A percentile compares a stretch with the other conserved stretches of the same genome.
Evolutionary conservation across 2,329 filamentous ascomycete genomes (phyloP).

Genomic region (Colletotrichum lini): DNA sequence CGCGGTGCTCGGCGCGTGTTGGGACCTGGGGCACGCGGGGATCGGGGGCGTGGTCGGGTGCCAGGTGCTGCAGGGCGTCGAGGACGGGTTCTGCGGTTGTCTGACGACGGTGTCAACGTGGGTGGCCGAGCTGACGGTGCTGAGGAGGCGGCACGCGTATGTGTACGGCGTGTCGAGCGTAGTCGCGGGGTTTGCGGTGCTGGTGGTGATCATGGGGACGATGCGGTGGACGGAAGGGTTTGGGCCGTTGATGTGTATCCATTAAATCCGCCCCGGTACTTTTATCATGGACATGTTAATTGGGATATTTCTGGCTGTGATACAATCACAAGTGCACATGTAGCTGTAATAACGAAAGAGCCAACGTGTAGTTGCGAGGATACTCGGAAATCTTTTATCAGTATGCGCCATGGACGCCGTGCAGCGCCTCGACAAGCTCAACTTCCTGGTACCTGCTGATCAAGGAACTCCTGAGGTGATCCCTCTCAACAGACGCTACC

Average conservation of each 20-base stretch:
- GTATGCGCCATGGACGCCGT: too few relatives aligned
- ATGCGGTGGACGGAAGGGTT: constrained; percentile 79
- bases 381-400: too few relatives aligned
- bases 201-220: constrained; percentile 82
- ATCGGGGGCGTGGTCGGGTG: constrained; percentile 71
- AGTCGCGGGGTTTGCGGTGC: constrained; percentile 66
- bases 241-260: constrained; percentile 55
- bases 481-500: too few relatives aligned
- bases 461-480: too few relatives aligned
- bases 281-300: too few relatives aligned
- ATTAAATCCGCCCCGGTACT: background rate
- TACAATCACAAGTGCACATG: too few relatives aligned
- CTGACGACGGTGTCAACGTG: constrained; percentile 78
- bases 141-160: constrained; percentile 73
- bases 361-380: too few relatives aligned
- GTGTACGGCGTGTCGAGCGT: constrained; percentile 77
- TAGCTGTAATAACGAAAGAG: too few relatives aligned
- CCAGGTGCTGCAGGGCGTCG: constrained; percentile 76
- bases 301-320: too few relatives aligned
- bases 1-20: constrained; percentile 80
- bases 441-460: too few relatives aligned
- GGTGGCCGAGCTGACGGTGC: constrained; percentile 71
- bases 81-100: constrained; percentile 78
- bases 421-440: too few relatives aligned
- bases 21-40: constrained; percentile 80